A percentile compares a stretch with the other conserved stretches of the same genome.
Evolutionary conservation across 371 early-diverging fungal genomes (phyloP).

Genomic region (Mortierella sp.): DNA sequence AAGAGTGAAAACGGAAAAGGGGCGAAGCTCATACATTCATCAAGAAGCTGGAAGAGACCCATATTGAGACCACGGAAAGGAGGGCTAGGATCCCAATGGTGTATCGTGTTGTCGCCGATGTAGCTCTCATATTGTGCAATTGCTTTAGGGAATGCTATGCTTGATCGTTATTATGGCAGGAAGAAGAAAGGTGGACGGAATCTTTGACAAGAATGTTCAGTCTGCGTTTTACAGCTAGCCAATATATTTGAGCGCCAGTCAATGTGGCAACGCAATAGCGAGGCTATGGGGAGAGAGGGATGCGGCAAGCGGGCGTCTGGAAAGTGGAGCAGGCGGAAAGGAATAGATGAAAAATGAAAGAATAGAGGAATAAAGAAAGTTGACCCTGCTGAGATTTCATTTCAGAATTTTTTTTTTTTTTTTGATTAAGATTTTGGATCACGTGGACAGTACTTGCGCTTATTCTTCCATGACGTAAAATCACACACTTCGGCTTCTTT

Average conservation of each 20-base stretch:
- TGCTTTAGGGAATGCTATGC: constrained; percentile 15
- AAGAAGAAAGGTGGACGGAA: neutral
- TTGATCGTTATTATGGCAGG: neutral
- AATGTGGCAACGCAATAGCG: too few species aligned
- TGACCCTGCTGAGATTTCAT: too few species aligned
- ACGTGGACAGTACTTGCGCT: neutral
- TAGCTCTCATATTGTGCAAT: constrained; percentile 30
- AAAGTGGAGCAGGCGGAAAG: neutral
- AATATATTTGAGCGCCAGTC: too few species aligned
- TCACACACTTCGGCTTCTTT: neutral
- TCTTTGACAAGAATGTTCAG: too few species aligned
- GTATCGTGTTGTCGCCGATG: constrained; percentile 55
- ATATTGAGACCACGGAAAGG: constrained; percentile 81
- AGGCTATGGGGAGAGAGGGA: neutral
- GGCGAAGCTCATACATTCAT: constrained; percentile 69
- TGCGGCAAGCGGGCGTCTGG: neutral
- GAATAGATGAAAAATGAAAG: constrained; percentile 10
- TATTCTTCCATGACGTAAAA: neutral
- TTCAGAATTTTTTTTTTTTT: too few species aligned
- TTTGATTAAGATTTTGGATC: too few species aligned
- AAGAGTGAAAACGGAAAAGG: neutral
- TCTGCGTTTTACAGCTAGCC: too few species aligned
- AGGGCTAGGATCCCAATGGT: constrained; percentile 73
- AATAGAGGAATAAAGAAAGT: neutral
- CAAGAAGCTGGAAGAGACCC: constrained; percentile 88